Conservation (phyloP, 257 asterid genomes). For the Gentiana dahurica region DNA sequence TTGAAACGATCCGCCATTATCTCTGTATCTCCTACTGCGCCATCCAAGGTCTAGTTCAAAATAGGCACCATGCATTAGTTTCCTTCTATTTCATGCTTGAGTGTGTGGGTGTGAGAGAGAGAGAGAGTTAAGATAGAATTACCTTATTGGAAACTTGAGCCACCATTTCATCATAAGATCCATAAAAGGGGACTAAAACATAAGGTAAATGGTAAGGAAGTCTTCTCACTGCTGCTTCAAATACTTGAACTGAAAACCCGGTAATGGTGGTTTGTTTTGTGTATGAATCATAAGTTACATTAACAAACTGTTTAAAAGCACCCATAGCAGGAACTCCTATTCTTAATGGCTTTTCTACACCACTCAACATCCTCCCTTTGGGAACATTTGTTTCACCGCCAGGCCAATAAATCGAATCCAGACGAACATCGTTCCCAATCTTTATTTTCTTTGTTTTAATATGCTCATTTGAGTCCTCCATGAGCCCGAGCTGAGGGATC, state of each 20-base stretch:
- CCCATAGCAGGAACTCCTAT: constrained; percentile 51
- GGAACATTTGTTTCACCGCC: constrained; percentile 39
- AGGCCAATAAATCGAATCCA: constrained; percentile 50
- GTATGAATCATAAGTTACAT: constrained; percentile 20
- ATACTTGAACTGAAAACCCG: constrained; percentile 55
- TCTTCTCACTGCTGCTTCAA: constrained; percentile 35
- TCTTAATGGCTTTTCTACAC: constrained; percentile 30
- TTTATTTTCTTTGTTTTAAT: constrained; percentile 2
- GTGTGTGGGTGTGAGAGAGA: too few relatives aligned
- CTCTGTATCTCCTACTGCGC: constrained; percentile 54
- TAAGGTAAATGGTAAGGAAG: constrained; percentile 38
- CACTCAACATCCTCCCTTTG: constrained; percentile 27
- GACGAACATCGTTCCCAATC: constrained; percentile 8
- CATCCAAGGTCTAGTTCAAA: constrained; percentile 40
- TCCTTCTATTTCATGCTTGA: too few relatives aligned
- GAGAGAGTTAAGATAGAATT: neutral
- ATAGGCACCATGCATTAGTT: neutral
- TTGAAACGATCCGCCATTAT: constrained; percentile 48
- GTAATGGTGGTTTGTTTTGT: constrained; percentile 18
- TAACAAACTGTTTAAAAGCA: constrained; percentile 44
- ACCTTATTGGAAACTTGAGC: constrained; percentile 47
- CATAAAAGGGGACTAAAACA: constrained; percentile 30
- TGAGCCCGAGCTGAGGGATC: constrained; percentile 38
- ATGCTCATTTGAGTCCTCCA: constrained; percentile 7
- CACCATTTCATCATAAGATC: constrained; percentile 53